phyloP scores from a whole-genome alignment of 495 filamentous ascomycete species.

The Aspergillus leporis region DNA sequence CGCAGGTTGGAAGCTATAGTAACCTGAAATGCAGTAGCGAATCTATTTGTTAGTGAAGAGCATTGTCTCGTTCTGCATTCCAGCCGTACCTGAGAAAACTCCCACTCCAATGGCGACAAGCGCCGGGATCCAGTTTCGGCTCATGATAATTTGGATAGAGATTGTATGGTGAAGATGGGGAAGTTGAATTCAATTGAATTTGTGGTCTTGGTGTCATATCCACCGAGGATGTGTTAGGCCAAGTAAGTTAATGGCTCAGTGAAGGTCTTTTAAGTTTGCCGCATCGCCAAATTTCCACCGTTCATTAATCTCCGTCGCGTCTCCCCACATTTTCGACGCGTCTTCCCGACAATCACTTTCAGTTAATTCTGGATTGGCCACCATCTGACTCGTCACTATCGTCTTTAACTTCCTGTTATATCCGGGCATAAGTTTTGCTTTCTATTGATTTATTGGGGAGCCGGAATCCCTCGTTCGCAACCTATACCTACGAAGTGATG shows the following conservation, averaged over 20 bases:
- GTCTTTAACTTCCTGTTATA: background rate
- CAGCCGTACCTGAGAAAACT: slow-evolving; percentile 36
- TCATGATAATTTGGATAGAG: slow-evolving; percentile 27
- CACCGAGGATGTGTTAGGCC: background rate
- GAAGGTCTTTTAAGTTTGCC: background rate
- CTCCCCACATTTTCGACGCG: slow-evolving; percentile 42
- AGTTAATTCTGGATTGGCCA: background rate
- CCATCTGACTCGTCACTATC: background rate
- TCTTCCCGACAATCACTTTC: slow-evolving; percentile 17
- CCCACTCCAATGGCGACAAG: slow-evolving; percentile 43
- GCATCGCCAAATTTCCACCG: slow-evolving; percentile 25
- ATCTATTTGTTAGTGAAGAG: slow-evolving; percentile 5
- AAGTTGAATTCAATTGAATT: background rate
- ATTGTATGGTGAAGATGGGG: background rate
- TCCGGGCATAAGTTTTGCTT: background rate
- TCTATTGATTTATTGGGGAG: background rate
- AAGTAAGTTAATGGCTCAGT: background rate
- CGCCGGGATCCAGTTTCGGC: slow-evolving; percentile 43
- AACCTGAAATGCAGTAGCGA: slow-evolving; percentile 20
- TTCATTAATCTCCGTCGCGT: slow-evolving; percentile 25
- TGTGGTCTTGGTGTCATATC: background rate
- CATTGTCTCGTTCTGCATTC: background rate
- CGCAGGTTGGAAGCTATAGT: slow-evolving; percentile 33
- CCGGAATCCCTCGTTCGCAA: background rate
- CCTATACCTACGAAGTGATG: slow-evolving; percentile 24